Conservation (phyloP, 306 rosid species). For the Herpetospermum pedunculosum region DNA sequence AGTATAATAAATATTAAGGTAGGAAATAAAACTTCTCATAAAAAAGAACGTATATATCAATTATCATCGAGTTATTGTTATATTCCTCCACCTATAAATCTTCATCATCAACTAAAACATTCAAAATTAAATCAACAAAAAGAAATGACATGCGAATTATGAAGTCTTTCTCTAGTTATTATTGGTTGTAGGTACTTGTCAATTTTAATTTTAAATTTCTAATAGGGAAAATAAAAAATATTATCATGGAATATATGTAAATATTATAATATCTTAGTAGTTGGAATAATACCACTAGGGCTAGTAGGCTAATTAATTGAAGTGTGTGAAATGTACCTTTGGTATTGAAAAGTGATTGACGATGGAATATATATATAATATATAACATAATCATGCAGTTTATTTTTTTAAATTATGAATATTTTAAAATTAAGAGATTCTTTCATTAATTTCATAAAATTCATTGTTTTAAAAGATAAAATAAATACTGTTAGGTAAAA, state of each 20-base stretch:
- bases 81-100: too few relatives aligned
- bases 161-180: neutral
- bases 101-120: too few relatives aligned
- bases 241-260: neutral
- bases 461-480: neutral
- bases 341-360: neutral
- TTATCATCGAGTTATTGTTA: too few relatives aligned
- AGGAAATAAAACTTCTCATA: too few relatives aligned
- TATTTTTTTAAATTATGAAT: neutral
- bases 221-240: neutral
- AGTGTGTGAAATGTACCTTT: neutral
- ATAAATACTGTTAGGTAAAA: too few relatives aligned
- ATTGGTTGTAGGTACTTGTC: neutral
- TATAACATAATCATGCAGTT: neutral
- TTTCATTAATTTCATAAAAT: neutral
- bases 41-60: too few relatives aligned
- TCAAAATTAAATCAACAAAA: neutral
- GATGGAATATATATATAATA: neutral
- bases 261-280: neutral
- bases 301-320: conserved; percentile 9
- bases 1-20: too few relatives aligned
- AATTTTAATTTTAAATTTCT: neutral
- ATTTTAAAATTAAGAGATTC: conserved; percentile 5
- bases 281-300: conserved; percentile 7
- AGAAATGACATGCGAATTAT: neutral